phyloP scores from a whole-genome alignment of 176 grass and related monocot species.

The Carex scoparia region DNA sequence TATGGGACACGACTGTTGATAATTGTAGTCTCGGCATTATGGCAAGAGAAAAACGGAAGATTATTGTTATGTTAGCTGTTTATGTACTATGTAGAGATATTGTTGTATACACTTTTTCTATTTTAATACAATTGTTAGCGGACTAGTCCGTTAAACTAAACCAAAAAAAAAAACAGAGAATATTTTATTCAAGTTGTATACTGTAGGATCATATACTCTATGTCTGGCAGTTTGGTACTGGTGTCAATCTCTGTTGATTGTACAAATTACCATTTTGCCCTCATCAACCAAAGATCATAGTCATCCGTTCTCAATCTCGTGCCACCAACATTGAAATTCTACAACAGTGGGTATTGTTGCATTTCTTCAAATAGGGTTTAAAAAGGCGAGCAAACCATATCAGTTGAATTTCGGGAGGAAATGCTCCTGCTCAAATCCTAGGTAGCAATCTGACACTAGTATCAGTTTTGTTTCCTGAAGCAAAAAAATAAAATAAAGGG shows the following conservation, averaged over 20 bases:
- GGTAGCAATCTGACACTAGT: constrained; percentile 86
- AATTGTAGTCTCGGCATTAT: too few relatives aligned
- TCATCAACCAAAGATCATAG: background rate
- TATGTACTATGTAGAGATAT: too few relatives aligned
- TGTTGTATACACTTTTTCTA: too few relatives aligned
- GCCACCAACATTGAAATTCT: background rate
- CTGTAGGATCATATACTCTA: background rate
- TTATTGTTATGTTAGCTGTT: too few relatives aligned
- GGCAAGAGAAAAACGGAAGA: too few relatives aligned
- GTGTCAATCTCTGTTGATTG: background rate
- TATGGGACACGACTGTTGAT: too few relatives aligned
- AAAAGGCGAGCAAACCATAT: background rate
- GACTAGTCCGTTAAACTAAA: too few relatives aligned
- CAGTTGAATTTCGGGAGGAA: constrained; percentile 35
- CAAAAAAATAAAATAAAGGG: constrained; percentile 19
- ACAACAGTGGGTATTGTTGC: background rate
- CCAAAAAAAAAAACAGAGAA: too few relatives aligned
- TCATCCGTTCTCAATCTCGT: background rate
- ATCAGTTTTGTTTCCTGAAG: constrained; percentile 84
- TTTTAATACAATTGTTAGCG: too few relatives aligned
- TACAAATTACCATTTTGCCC: background rate
- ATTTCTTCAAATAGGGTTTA: background rate
- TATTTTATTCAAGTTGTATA: background rate
- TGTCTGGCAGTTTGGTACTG: background rate
- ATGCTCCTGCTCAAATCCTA: constrained; percentile 67